Evolutionary conservation across 257 asterid genomes (phyloP), one percentile per base, ranked within the genome.

Genomic region (Thymus mandschuricus): DNA sequence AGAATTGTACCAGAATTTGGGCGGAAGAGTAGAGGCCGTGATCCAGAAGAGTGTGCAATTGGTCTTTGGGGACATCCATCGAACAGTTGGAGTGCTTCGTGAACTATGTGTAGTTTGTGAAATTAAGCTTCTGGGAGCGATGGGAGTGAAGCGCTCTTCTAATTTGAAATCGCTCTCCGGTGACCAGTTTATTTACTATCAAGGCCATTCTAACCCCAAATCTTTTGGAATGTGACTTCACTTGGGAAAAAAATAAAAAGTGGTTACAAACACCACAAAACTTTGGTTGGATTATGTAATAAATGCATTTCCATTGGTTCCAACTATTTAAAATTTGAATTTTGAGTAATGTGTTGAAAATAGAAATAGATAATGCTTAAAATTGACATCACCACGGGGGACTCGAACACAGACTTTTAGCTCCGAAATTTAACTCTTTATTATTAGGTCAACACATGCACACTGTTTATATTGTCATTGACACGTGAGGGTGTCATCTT

Each of bases 51-150:
- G 80, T 75, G 43, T 85, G 60, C 69, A 91, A 79, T 70, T 91
- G 96, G 82, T 91, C 98, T 72, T 80, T 91, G 5, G 96, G 92
- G 1, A 87, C 91, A 77, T 90, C 96, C 96, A 90, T 90, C 77
- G 85, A 76, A 60, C 84, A 76, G 75, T 51, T 80, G 73, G 80
- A 12, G 69, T 66, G 79, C 60, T 43, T 44, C 35, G 71, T 52
- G 50, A 63, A 38, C 56, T 66, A 21, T 27, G 75, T 33, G 66
- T 13, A 48, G 78, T 56, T 67, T 35, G 70, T 41, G 76, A 35
- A 46, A 21, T 21, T 21, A 21, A 33, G 64, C 54, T 29, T 48
- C 6, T 8, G 77, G 45, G 60, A 52, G 74, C n/a, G 71, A 63
- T 29, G 76, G 34, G 34, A 60, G 33, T 56, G 76, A 76, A 76